These are phyloP conservation scores for Penicillium hordei DNA, from an alignment of 2,329 filamentous ascomycete species.

Conservation along the genomic window DNA sequence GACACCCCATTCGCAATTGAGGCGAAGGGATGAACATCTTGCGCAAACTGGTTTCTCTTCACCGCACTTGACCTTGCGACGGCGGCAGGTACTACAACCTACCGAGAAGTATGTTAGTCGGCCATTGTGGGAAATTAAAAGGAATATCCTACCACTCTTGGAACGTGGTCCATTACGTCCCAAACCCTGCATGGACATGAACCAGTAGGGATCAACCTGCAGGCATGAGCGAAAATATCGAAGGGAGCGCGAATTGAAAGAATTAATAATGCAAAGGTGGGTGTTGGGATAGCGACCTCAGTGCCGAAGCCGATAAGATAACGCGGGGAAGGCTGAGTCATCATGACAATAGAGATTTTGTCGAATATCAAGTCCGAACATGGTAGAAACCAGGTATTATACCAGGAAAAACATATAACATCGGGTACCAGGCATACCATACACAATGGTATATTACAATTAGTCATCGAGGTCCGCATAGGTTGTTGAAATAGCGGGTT, in stretches of 20 bases:
- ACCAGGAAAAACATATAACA: too few species aligned
- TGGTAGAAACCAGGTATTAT: too few species aligned
- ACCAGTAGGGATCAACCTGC: conserved; percentile 7
- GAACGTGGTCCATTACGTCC: conserved; percentile 42
- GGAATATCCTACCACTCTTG: conserved; percentile 36
- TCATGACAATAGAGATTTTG: too few species aligned
- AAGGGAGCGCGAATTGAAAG: not conserved
- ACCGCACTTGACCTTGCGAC: conserved; percentile 39
- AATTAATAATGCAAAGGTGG: not conserved
- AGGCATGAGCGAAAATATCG: conserved; percentile 14
- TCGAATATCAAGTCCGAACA: too few species aligned
- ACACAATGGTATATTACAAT: too few species aligned
- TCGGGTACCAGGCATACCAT: too few species aligned
- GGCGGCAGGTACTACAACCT: conserved; percentile 43
- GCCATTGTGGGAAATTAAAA: not conserved
- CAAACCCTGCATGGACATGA: conserved; percentile 26
- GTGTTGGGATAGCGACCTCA: not conserved
- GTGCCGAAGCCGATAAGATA: conserved; percentile 10
- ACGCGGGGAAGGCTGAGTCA: conserved; percentile 8
- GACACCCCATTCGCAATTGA: conserved; percentile 38
- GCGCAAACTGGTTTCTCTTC: conserved; percentile 37
- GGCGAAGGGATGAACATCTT: conserved; percentile 32
- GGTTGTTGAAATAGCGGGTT: too few species aligned
- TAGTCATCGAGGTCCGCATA: too few species aligned
- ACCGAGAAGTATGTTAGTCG: conserved; percentile 3